Conservation (phyloP, 2,329 filamentous ascomycete species). For the Fonsecaea pugnacius region DNA sequence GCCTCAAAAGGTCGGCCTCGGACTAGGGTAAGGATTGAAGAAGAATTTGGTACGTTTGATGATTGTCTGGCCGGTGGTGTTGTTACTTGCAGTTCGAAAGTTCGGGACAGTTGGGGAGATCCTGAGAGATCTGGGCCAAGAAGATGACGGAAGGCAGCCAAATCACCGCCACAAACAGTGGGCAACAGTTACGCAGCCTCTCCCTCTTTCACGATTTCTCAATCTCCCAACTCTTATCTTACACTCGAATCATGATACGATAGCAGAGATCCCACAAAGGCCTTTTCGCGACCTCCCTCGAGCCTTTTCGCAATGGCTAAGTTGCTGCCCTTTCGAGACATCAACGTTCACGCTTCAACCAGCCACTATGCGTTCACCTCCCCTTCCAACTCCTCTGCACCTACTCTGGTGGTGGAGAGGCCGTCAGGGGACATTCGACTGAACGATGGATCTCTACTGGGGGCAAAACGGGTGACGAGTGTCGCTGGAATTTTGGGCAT, state of each 20-base stretch:
- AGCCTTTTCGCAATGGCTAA: conserved; percentile 29
- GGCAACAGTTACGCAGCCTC: conserved; percentile 1
- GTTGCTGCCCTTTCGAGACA: conserved; percentile 82
- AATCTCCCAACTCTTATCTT: neutral
- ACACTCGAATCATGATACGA: conserved; percentile 5
- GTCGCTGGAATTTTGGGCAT: conserved; percentile 94
- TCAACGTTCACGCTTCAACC: conserved; percentile 90
- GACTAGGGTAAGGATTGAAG: neutral
- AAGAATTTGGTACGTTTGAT: conserved; percentile 2
- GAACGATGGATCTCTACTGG: conserved; percentile 75
- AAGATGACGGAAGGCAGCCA: conserved; percentile 1
- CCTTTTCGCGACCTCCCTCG: neutral
- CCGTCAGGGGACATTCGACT: conserved; percentile 89
- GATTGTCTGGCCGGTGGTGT: conserved; percentile 1
- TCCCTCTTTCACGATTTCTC: neutral
- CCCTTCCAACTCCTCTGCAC: conserved; percentile 86
- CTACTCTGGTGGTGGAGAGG: conserved; percentile 84
- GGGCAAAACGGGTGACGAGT: conserved; percentile 84
- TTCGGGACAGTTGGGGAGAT: neutral
- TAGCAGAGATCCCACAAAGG: conserved; percentile 17
- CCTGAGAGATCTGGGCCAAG: neutral
- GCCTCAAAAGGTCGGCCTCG: neutral
- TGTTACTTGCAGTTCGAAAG: neutral
- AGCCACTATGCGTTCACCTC: conserved; percentile 97
- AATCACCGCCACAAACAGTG: neutral